Base-by-base conservation (phyloP, 768 basidiomycete species). In the Boletus rufocinnamomeus region DNA sequence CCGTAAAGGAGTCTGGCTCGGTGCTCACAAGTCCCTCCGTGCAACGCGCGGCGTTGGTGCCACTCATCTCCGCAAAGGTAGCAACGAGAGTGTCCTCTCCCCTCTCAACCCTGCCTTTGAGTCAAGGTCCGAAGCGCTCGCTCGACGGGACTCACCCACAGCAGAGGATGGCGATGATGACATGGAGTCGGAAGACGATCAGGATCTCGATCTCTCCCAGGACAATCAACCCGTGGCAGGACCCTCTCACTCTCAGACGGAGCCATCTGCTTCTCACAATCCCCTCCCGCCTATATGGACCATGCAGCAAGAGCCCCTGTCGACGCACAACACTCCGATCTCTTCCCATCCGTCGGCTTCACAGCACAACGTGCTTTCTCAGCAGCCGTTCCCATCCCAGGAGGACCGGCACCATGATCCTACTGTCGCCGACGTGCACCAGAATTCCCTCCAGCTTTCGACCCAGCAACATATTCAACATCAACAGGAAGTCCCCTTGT, bases 1-100 rank as follows among this genome's bases (percentile, higher is more conserved):
- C 60, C 81, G 84, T 44, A 82, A 82, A 25, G 91, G 90, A 1
- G 74, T 81, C 21, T 87, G 82, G 81, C 74, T 72, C 21, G 78
- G 79, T 28, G 69, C 69, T 32, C 79, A 76, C 53, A 75, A 72
- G 46, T 68, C 68, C 53, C 63, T 69, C 38, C 73, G 75, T 56
- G 66, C 69, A 21, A 54, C 69, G 45, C 73, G 71, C 50, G 71
- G 67, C 41, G 65, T 71, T 4, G 69, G 74, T 14, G 63, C 63
- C 55, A 69, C 66, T 37, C 67, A 70, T 63, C 69, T 75, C 50
- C 71, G 82, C 77, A 67, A 74, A 66, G 50, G 68, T n/a, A 72
- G 70, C 48, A 72, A 72, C 6, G 65, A 68, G 60, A 66, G 69
- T 50, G 74, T 69, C 25, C 66, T 76, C 19, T 75, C 77, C n/a